Evolutionary conservation across 345 rosid species (phyloP), one percentile per base, ranked within the genome.

Genomic region (Gossypium herbaceum): DNA sequence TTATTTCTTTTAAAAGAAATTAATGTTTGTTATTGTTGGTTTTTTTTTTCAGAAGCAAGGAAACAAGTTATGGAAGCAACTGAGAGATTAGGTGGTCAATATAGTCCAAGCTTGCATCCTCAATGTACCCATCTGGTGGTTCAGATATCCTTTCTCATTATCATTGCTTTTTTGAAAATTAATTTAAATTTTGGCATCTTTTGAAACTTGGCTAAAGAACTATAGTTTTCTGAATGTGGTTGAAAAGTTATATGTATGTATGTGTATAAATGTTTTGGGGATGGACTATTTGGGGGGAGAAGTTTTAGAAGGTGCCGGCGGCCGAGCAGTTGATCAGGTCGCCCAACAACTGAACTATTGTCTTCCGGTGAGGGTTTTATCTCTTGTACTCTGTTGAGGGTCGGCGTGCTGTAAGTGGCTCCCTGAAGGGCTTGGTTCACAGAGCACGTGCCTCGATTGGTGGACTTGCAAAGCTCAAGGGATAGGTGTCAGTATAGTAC

Each of bases 101-200:
- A 94, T 73, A 91, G 96, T 82, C 89, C 97, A 9, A 81, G 85
- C 79, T 87, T 94, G 73, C 94, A 92, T 85, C 89, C 86, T 24
- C 94, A 80, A 24, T 94, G 98, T 76, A 92, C 98, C 72, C 99
- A 93, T 87, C 87, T 93, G 90, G 91, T 95, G 78, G 97, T 93
- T 45, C 96, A 93, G 86, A 95, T 95, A 95, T 95, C 98, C 98
- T 92, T 86, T 78, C 25, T 47, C 12, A n/a, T 43, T 58, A 61
- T 54, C n/a, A 59, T 73, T 19, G 57, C 2, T 20, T 56, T 20
- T 25, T 20, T 71, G 13, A 3, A 22, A 43, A 44, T n/a, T 41
- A 22, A 39, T 25, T 56, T 25, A 29, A 50, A 51, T 74, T 54
- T 45, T 73, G 57, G 68, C 75, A 59, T 24, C 61, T 15, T 20